Conservation (phyloP, 805 yeast species). For the Hemisphaericaspora nanyangensis region DNA sequence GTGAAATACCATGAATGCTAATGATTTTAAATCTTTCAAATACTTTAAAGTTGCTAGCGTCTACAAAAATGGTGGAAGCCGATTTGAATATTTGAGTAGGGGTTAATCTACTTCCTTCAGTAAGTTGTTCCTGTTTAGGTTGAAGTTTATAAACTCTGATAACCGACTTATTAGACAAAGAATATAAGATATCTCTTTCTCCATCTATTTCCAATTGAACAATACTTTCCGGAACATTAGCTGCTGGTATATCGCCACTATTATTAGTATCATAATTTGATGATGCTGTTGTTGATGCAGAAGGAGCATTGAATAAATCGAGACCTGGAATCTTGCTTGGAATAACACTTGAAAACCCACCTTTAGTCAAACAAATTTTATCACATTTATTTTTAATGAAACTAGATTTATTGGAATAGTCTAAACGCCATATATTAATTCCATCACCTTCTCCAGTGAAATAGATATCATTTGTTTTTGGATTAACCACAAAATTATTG, state of each 20-base stretch:
- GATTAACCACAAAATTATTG: conserved; percentile 55
- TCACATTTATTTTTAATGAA: conserved; percentile 84
- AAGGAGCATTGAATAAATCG: conserved; percentile 21
- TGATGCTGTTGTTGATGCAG: conserved; percentile 9
- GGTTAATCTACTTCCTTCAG: conserved; percentile 34
- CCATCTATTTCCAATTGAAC: conserved; percentile 69
- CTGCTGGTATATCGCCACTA: conserved; percentile 3
- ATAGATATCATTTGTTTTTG: conserved; percentile 71
- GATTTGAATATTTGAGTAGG: conserved; percentile 46
- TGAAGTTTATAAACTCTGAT: conserved; percentile 71
- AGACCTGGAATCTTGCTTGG: conserved; percentile 35
- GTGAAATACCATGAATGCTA: conserved; percentile 57
- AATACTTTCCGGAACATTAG: conserved; percentile 51
- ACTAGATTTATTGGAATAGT: conserved; percentile 75
- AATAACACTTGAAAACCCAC: conserved; percentile 43
- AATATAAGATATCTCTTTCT: conserved; percentile 71
- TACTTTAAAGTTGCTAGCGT: conserved; percentile 51
- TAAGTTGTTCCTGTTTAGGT: conserved; percentile 36
- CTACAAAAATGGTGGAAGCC: conserved; percentile 49
- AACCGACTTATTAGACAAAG: conserved; percentile 78
- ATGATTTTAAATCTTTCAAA: conserved; percentile 53
- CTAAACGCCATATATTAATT: conserved; percentile 79
- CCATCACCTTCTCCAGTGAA: conserved; percentile 82
- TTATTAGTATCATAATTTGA: conserved; percentile 5
- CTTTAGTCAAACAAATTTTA: conserved; percentile 76